These are phyloP conservation scores for Urtica urens DNA, from an alignment of 306 rosid species.

Conservation along the genomic window DNA sequence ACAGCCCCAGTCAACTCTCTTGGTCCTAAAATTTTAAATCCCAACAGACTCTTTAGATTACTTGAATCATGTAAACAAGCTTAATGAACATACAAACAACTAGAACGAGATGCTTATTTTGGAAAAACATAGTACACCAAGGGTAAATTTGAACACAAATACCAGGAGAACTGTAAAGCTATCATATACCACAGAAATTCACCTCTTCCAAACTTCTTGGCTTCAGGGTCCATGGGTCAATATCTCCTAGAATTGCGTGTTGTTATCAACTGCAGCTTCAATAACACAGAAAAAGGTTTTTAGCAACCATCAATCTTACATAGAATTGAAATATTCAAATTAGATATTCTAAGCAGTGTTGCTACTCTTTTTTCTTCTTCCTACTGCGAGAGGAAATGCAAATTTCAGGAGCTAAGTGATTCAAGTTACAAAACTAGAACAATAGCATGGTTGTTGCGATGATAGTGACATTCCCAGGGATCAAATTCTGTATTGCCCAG, in stretches of 20 bases:
- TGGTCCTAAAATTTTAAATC: slow-evolving; percentile 51
- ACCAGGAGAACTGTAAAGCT: not conserved
- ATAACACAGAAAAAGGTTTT: slow-evolving; percentile 8
- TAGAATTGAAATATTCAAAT: slow-evolving; percentile 1
- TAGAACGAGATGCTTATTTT: not conserved
- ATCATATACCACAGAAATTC: slow-evolving; percentile 5
- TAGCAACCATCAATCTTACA: slow-evolving; percentile 12
- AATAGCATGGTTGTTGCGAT: too few species aligned
- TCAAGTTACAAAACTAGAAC: too few species aligned
- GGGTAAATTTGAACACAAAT: not conserved
- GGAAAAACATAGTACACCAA: not conserved
- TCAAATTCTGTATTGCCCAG: too few species aligned
- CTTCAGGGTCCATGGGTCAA: slow-evolving; percentile 69
- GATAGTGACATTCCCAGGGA: too few species aligned
- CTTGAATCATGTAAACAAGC: too few species aligned
- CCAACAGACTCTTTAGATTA: slow-evolving; percentile 4
- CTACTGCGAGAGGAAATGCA: not conserved
- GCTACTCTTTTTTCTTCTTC: not conserved
- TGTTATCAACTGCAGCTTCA: slow-evolving; percentile 38
- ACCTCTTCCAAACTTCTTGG: slow-evolving; percentile 82
- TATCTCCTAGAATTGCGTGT: slow-evolving; percentile 22
- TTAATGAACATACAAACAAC: not conserved
- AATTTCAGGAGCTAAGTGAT: too few species aligned
- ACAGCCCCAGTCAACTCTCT: slow-evolving; percentile 91
- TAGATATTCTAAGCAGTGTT: not conserved